Base-by-base conservation (phyloP, 2,329 filamentous ascomycete species). In the Penicillium occitanis region DNA sequence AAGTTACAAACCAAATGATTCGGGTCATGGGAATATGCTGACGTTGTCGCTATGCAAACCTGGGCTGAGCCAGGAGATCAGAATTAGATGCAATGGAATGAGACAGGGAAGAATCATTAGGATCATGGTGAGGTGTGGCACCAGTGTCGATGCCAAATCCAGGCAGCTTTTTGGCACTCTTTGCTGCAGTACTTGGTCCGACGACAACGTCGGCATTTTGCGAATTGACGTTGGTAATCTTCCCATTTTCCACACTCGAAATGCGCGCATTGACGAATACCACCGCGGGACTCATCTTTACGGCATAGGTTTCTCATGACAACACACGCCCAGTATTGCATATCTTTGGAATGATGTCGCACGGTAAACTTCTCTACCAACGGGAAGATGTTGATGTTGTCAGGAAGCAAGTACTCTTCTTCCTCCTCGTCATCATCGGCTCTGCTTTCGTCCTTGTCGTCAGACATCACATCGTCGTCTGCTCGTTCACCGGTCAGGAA, bases 151-250 rank as follows among this genome's bases (percentile, higher is more conserved):
- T 99, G 95, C 80, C 93, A 98, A 33, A 95, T 93, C 95, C 95
- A 99, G 10, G 95, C 96, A 72, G 92, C 96, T 84, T 98, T 98
- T 81, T 99, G 95, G 80, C 95, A 99, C 79, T 99, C 95, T 80
- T 99, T 99, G 86, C 93, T 97, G 88, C 95, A 99, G 82, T 97
- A 97, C 79, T 99, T 99, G 68, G 95, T 99, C 70, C 95, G 89
- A 72, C 95, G 89, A 81, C 95, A 99, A 70, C 95, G 90, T 70
- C 95, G 90, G 81, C 95, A 99, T 81, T 99, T 99, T 71, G 95
- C 95, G 78, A 99, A 99, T 76, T 99, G 94, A 68, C 95, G 88
- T 46, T 94, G 93, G 77, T 88, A 97, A 79, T 97, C 91, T 78
- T 99, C 95, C 95, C 95, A 99, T 77, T 96, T 97, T 68, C 94